Percentiles rank a stretch among this genome's conserved stretches.
Conservation (phyloP, 2,329 filamentous ascomycete species). For the Coniella lustricola region DNA sequence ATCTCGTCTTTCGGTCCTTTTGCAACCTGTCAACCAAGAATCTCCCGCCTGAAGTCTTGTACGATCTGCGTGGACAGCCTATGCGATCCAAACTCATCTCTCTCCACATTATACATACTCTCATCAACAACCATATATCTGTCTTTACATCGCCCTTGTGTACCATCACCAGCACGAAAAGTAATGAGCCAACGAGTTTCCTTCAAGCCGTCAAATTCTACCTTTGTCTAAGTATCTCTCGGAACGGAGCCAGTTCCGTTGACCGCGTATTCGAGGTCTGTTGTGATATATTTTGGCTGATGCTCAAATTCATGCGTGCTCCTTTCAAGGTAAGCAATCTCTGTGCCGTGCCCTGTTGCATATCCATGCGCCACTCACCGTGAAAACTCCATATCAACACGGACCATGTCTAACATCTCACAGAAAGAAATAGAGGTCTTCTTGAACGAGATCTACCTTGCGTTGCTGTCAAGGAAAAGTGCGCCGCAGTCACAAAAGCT, state of each 20-base stretch:
- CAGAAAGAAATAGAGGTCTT: constrained; percentile 97
- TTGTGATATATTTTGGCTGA: constrained; percentile 96
- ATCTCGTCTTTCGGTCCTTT: constrained; percentile 93
- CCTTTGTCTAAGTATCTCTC: constrained; percentile 85
- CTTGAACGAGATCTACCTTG: constrained; percentile 92
- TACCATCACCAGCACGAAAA: constrained; percentile 87
- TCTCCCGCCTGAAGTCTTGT: constrained; percentile 81
- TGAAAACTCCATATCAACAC: too few species aligned
- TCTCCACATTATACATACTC: constrained; percentile 88
- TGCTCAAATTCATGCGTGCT: constrained; percentile 87
- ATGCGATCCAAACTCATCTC: constrained; percentile 97
- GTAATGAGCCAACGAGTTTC: constrained; percentile 80
- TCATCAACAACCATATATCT: constrained; percentile 86
- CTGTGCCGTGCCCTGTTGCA: too few species aligned
- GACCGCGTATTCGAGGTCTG: constrained; percentile 90
- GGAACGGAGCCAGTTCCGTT: constrained; percentile 91
- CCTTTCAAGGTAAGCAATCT: constrained; percentile 71
- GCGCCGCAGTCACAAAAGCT: constrained; percentile 87
- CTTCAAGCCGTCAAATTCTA: constrained; percentile 96
- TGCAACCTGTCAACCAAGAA: constrained; percentile 96
- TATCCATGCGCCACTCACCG: too few species aligned
- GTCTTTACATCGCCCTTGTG: constrained; percentile 89
- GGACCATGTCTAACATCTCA: neutral
- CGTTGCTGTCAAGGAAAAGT: constrained; percentile 79
- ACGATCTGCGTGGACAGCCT: constrained; percentile 85